Evolutionary conservation across 176 grass and related monocot species (phyloP).

Genomic region (Chrysopogon serrulatus): DNA sequence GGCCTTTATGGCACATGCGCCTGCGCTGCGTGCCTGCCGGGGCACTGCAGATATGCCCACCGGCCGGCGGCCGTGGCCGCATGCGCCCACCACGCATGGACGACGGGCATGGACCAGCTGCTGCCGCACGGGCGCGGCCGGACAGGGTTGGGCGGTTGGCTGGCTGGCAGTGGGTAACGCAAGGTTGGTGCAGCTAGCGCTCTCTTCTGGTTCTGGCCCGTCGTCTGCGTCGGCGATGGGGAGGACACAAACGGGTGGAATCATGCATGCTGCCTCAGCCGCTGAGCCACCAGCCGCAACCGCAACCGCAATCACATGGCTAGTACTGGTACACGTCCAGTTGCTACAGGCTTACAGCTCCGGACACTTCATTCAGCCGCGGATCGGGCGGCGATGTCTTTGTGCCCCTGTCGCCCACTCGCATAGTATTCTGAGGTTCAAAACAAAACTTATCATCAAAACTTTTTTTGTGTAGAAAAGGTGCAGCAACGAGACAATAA

Average conservation of each 20-base stretch:
- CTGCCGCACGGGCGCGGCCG: background rate
- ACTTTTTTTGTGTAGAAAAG: too few relatives aligned
- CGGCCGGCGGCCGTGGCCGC: background rate
- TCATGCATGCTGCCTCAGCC: background rate
- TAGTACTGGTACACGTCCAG: background rate
- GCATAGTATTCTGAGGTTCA: too few relatives aligned
- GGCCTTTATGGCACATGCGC: constrained; percentile 31
- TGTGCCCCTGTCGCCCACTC: background rate
- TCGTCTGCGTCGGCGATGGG: background rate
- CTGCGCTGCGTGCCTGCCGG: background rate
- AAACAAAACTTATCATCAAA: background rate
- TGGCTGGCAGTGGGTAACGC: background rate
- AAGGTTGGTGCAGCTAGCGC: background rate
- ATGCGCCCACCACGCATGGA: background rate
- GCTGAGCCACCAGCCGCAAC: background rate
- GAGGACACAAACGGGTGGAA: background rate
- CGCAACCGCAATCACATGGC: background rate
- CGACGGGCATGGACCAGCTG: background rate
- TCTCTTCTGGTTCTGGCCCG: background rate
- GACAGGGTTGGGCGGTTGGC: too few relatives aligned
- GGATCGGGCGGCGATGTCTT: background rate
- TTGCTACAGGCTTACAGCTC: background rate
- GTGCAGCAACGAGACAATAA: too few relatives aligned
- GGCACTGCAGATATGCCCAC: background rate
- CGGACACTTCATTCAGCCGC: background rate